Conservation (phyloP, 1,139 yeast genomes). For the Yamadazyma mexicana region DNA sequence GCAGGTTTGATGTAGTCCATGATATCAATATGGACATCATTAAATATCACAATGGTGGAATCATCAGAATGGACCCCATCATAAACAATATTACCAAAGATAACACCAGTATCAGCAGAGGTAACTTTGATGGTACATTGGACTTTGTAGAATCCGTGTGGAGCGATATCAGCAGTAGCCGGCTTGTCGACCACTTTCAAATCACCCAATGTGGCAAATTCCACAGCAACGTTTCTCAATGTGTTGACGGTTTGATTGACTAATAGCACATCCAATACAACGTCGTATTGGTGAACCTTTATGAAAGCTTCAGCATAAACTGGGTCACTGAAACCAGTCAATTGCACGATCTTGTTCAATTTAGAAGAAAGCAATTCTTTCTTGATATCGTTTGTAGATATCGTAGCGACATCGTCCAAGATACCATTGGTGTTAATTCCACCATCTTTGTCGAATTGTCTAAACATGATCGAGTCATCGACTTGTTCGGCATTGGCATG, state of each 20-base stretch:
- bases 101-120: conserved; percentile 96
- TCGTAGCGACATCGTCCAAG: conserved; percentile 52
- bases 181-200: conserved; percentile 93
- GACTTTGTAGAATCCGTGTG: conserved; percentile 91
- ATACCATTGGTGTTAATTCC: conserved; percentile 31
- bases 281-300: conserved; percentile 93
- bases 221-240: conserved; percentile 87
- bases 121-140: conserved; percentile 92
- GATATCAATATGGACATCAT: conserved; percentile 93
- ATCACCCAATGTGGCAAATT: conserved; percentile 95
- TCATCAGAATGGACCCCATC: conserved; percentile 96
- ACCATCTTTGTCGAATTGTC: conserved; percentile 70
- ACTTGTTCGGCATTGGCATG: conserved; percentile 75
- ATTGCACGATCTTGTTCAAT: conserved; percentile 83
- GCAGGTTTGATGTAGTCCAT: conserved; percentile 98
- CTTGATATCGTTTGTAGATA: conserved; percentile 39
- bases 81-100: conserved; percentile 94
- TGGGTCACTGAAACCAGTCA: conserved; percentile 97
- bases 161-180: conserved; percentile 88
- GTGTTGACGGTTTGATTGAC: conserved; percentile 95
- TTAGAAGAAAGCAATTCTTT: conserved; percentile 70
- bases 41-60: conserved; percentile 84
- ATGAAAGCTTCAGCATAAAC: conserved; percentile 97
- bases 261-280: conserved; percentile 86
- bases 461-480: conserved; percentile 78